Evolutionary conservation across 164 flowering plant genomes (phyloP).

Genomic region (Annona squamosa): DNA sequence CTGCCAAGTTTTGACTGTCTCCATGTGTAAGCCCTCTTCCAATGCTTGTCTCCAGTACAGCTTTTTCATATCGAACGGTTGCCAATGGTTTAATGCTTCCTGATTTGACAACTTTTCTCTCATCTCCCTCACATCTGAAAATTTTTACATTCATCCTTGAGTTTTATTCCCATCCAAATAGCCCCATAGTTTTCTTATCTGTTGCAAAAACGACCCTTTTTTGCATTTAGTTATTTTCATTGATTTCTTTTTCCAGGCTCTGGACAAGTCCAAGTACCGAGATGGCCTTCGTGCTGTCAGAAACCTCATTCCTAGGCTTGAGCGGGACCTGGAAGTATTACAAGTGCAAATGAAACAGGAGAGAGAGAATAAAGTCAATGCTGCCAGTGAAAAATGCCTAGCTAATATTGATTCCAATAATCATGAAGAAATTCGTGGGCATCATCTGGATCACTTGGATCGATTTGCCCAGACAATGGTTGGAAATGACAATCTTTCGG

Average conservation of each 20-base stretch:
- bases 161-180: background rate
- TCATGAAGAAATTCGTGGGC: constrained; percentile 7
- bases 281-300: constrained; percentile 78
- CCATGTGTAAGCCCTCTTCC: too few relatives aligned
- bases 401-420: background rate
- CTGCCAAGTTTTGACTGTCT: too few relatives aligned
- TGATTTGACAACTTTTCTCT: too few relatives aligned
- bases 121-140: too few relatives aligned
- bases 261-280: constrained; percentile 76
- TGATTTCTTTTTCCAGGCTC: constrained; percentile 43
- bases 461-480: constrained; percentile 28
- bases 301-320: constrained; percentile 68
- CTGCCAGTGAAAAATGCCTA: constrained; percentile 13
- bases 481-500: constrained; percentile 19
- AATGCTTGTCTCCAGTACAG: too few relatives aligned
- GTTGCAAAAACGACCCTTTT: background rate
- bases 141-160: too few relatives aligned
- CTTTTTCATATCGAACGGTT: too few relatives aligned
- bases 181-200: too few relatives aligned
- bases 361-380: constrained; percentile 18
- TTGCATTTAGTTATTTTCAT: background rate
- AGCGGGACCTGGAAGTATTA: constrained; percentile 70
- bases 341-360: constrained; percentile 31
- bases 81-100: too few relatives aligned
- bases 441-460: constrained; percentile 22